Percentiles rank a stretch among this genome's conserved stretches.
Evolutionary conservation across 371 early-diverging fungal genomes (phyloP).

Genomic region (Mucor piriformis): DNA sequence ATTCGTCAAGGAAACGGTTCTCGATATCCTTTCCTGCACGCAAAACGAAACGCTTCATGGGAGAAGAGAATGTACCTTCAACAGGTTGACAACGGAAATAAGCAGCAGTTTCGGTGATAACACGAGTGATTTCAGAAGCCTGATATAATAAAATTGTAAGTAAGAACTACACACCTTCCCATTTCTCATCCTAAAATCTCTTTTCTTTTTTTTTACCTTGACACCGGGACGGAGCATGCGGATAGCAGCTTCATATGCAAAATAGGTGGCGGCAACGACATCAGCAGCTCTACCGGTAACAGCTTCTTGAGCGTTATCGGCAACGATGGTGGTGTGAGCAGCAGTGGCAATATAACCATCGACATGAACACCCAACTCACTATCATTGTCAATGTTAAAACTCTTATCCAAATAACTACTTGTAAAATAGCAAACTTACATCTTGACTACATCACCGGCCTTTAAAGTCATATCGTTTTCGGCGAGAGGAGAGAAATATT

Average conservation of each 20-base stretch:
- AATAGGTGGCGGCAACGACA: slow-evolving; percentile 81
- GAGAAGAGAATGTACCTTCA: slow-evolving; percentile 84
- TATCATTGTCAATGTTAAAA: slow-evolving; percentile 23
- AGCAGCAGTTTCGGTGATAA: slow-evolving; percentile 75
- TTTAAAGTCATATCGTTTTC: slow-evolving; percentile 61
- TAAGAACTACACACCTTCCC: too few species aligned
- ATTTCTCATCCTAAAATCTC: too few species aligned
- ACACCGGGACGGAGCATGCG: slow-evolving; percentile 84
- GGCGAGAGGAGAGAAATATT: slow-evolving; percentile 75
- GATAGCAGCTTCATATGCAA: slow-evolving; percentile 76
- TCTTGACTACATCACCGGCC: slow-evolving; percentile 85
- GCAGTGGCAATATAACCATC: slow-evolving; percentile 91
- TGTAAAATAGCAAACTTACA: slow-evolving; percentile 57
- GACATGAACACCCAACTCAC: slow-evolving; percentile 90
- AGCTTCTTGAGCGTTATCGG: slow-evolving; percentile 61
- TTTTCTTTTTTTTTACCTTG: too few species aligned
- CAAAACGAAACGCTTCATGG: slow-evolving; percentile 81
- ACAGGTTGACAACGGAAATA: slow-evolving; percentile 87
- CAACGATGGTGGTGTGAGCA: slow-evolving; percentile 85
- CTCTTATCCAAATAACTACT: neutral
- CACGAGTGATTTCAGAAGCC: slow-evolving; percentile 74
- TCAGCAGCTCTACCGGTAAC: slow-evolving; percentile 78
- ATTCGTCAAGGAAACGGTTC: slow-evolving; percentile 78
- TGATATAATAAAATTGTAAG: slow-evolving; percentile 23
- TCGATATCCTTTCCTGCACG: slow-evolving; percentile 85